Base-by-base conservation (phyloP, 768 basidiomycete genomes). In the Daedaleopsis sinensis region DNA sequence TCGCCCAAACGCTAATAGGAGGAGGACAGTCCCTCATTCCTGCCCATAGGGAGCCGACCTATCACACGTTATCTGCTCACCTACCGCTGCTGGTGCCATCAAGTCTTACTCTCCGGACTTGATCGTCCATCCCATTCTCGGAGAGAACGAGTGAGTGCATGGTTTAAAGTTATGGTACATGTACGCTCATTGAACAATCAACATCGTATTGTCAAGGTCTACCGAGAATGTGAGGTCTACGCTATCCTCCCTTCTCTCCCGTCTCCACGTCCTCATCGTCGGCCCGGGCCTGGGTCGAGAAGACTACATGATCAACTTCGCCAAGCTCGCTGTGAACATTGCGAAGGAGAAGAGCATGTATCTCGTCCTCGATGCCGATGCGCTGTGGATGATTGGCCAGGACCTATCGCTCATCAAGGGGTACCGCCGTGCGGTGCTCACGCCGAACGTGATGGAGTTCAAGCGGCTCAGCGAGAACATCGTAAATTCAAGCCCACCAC, bases 81-180 rank as follows among this genome's bases (percentile, higher is more conserved):
- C 96, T 0, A 87, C 85, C 0, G 96, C 97, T 7, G 94, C 94
- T 27, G 82, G 82, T 5, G 90, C 94, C 48, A 99, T 99, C 80
- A 99, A 99, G 77, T 90, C 92, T 0, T 99, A 98, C 73, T 96
- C 93, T 4, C 95, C 95, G 1, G 96, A 99, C 75, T 77, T 99
- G 47, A 99, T 99, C 70, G 97, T 99, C 0, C 96, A 99, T 70
- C 96, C 94, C 1, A 93, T 98, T 57, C 82, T 99, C 6, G 77
- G 82, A 32, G 83, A 89, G 71, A 83, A 87, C 52, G 75, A 78
- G 87, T 91, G 73, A 61, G 88, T 76, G 56, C 35, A 11, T 24
- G n/a, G 35, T 39, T 13, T 57, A 53, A 15, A 36, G 6, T 35
- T 27, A 39, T 32, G 27, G 4, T 32, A 32, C 27, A 32, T 32